Evolutionary conservation across 2,329 filamentous ascomycete genomes (phyloP).

Genomic region (Alternaria panax): DNA sequence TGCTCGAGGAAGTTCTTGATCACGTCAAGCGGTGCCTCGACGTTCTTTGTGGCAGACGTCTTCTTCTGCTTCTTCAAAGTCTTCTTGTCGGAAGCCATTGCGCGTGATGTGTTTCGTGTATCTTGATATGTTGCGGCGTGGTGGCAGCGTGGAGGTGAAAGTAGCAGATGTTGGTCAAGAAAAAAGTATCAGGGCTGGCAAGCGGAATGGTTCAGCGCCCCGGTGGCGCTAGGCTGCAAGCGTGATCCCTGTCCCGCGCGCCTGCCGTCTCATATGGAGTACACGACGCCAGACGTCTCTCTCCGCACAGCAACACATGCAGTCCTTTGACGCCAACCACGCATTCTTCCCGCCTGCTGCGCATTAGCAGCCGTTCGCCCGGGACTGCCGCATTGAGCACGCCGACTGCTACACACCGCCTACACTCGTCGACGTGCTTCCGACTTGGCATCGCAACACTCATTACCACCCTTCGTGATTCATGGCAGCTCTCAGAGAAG

Average conservation of each 20-base stretch:
- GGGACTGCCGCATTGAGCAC: neutral
- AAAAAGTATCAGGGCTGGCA: slow-evolving; percentile 30
- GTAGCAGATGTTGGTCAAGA: slow-evolving; percentile 17
- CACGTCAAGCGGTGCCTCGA: slow-evolving; percentile 36
- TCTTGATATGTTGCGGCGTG: neutral
- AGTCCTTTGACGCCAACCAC: slow-evolving; percentile 13
- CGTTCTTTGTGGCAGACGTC: slow-evolving; percentile 9
- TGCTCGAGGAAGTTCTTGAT: slow-evolving; percentile 46
- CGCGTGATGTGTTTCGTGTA: slow-evolving; percentile 13
- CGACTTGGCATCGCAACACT: slow-evolving; percentile 22
- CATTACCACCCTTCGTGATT: slow-evolving; percentile 23
- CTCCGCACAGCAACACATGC: slow-evolving; percentile 27
- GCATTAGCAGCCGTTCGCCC: neutral
- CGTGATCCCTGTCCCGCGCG: slow-evolving; percentile 18
- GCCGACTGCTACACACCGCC: slow-evolving; percentile 6
- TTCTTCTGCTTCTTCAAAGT: slow-evolving; percentile 23
- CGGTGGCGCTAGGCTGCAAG: slow-evolving; percentile 24
- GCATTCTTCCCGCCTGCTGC: slow-evolving; percentile 6
- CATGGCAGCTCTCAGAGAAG: slow-evolving; percentile 29
- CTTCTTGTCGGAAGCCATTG: slow-evolving; percentile 41
- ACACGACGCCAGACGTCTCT: slow-evolving; percentile 26
- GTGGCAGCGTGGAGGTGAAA: slow-evolving; percentile 7
- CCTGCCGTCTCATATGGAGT: slow-evolving; percentile 31
- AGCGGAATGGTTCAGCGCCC: slow-evolving; percentile 24
- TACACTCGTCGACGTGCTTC: slow-evolving; percentile 9